phyloP scores from a whole-genome alignment of 805 yeast species.

The Candida endomychidarum region DNA sequence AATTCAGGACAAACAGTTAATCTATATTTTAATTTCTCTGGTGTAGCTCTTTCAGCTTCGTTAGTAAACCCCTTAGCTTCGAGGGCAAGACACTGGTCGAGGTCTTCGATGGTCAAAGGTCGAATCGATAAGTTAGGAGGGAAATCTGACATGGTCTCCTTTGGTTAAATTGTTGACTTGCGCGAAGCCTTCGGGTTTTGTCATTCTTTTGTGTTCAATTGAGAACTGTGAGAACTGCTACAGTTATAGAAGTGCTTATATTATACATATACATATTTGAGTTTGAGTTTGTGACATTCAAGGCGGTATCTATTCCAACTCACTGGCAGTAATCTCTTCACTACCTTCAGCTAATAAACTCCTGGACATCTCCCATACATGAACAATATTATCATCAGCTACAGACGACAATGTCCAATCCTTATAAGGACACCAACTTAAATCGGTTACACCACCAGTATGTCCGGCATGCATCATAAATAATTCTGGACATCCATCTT shows the following conservation, averaged over 20 bases:
- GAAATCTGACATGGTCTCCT: slow-evolving; percentile 37
- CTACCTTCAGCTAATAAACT: slow-evolving; percentile 27
- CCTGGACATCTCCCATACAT: slow-evolving; percentile 52
- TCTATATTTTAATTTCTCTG: slow-evolving; percentile 65
- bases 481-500: slow-evolving; percentile 86
- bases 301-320: slow-evolving; percentile 10
- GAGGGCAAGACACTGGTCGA: slow-evolving; percentile 56
- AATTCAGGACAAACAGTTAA: slow-evolving; percentile 84
- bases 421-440: slow-evolving; percentile 65
- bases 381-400: slow-evolving; percentile 61
- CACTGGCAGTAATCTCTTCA: slow-evolving; percentile 2
- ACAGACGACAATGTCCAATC: slow-evolving; percentile 77
- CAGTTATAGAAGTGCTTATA: too few species aligned
- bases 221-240: too few species aligned
- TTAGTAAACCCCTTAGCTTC: slow-evolving; percentile 68
- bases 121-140: slow-evolving; percentile 56
- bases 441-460: slow-evolving; percentile 71
- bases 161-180: background rate
- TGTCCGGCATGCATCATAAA: slow-evolving; percentile 94
- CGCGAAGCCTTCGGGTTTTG: background rate
- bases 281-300: background rate
- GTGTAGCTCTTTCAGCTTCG: slow-evolving; percentile 63
- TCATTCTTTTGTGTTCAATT: too few species aligned
- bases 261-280: background rate
- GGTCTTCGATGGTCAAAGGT: slow-evolving; percentile 76